Conservation (phyloP, 2,329 filamentous ascomycete genomes). For the Cordyceps cateniannulata region DNA sequence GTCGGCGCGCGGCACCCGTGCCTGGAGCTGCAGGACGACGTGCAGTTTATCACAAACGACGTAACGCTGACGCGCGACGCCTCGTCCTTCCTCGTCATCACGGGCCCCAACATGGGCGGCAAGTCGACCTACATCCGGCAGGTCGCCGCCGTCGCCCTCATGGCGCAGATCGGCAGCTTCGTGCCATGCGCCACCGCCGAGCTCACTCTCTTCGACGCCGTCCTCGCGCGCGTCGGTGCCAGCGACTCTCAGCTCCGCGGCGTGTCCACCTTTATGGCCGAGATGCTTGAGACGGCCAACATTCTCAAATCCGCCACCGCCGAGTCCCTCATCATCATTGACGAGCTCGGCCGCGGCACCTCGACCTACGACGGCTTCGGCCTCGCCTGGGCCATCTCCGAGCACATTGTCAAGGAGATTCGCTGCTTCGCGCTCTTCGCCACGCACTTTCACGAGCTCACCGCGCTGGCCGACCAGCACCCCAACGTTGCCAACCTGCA, state of each 20-base stretch:
- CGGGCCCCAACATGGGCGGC: conserved; percentile 97
- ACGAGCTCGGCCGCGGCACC: conserved; percentile 92
- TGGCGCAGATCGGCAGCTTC: conserved; percentile 96
- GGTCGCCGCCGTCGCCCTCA: conserved; percentile 90
- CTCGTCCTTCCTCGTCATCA: conserved; percentile 93
- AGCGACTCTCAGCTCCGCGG: conserved; percentile 96
- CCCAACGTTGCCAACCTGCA: conserved; percentile 88
- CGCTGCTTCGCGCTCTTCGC: conserved; percentile 92
- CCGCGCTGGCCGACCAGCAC: conserved; percentile 79
- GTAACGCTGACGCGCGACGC: conserved; percentile 70
- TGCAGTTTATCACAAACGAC: conserved; percentile 98
- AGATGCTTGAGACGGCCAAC: conserved; percentile 98
- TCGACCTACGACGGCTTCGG: conserved; percentile 98
- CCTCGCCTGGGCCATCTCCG: conserved; percentile 97
- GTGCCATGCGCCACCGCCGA: conserved; percentile 89
- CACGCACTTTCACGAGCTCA: conserved; percentile 97
- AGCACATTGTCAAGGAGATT: conserved; percentile 94
- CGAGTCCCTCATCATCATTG: conserved; percentile 96
- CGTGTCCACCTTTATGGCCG: conserved; percentile 98
- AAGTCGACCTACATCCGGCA: conserved; percentile 98
- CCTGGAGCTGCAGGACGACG: conserved; percentile 97
- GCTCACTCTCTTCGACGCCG: conserved; percentile 92
- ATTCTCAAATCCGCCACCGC: conserved; percentile 95
- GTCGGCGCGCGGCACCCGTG: conserved; percentile 93
- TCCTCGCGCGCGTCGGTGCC: conserved; percentile 90